Evolutionary conservation across 1,284 basidiomycete genomes (phyloP).

Genomic region (Wolfiporia cocos): DNA sequence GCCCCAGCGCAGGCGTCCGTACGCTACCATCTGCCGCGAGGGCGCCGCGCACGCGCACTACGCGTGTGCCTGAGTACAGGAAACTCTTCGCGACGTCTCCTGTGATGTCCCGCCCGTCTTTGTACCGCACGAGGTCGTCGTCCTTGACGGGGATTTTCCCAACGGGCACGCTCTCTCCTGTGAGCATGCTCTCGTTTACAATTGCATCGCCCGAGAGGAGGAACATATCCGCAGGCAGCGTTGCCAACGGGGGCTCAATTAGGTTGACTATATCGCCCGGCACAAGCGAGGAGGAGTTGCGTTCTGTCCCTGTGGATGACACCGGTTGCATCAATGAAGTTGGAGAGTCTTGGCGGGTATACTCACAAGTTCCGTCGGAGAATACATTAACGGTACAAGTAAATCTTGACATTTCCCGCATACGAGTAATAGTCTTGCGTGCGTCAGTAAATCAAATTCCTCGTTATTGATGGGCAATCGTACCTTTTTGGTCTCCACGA

Average conservation of each 20-base stretch:
- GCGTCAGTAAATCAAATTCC: background rate
- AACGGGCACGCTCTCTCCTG: conserved; percentile 93
- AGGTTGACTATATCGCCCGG: conserved; percentile 94
- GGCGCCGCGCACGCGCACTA: conserved; percentile 84
- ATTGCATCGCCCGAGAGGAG: conserved; percentile 95
- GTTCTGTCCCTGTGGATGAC: conserved; percentile 51
- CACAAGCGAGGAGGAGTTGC: conserved; percentile 79
- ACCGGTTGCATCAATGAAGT: background rate
- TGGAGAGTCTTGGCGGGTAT: background rate
- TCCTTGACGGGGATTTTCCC: conserved; percentile 79
- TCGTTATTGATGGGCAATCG: background rate
- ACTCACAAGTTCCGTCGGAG: conserved; percentile 70
- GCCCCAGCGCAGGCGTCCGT: conserved; percentile 69
- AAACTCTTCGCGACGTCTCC: conserved; percentile 82
- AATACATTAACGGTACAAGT: conserved; percentile 76
- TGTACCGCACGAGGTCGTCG: conserved; percentile 66
- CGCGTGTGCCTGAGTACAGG: conserved; percentile 88
- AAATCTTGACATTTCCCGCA: conserved; percentile 97
- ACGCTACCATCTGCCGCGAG: conserved; percentile 46
- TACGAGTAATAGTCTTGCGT: conserved; percentile 79
- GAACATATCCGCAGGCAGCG: conserved; percentile 90
- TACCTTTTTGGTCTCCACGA: conserved; percentile 91
- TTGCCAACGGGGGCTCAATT: conserved; percentile 65
- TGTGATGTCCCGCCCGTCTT: conserved; percentile 59
- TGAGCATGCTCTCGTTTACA: conserved; percentile 98